Base-by-base conservation (phyloP, 257 asterid species). In the Ilex aquifolium region DNA sequence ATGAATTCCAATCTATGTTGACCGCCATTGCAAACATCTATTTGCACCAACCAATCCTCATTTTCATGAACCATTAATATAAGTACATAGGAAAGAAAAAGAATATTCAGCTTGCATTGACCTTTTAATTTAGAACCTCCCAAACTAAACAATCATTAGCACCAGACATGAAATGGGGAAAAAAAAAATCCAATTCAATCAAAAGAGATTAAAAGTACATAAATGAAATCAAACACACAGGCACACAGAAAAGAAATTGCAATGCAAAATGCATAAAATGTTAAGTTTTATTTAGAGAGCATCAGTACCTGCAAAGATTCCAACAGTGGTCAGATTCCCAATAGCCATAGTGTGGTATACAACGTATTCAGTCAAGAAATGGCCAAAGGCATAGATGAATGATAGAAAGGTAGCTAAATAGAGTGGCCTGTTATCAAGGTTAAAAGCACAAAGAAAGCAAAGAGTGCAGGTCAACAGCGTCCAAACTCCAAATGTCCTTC, bases 401-500 rank as follows among this genome's bases (percentile, higher is more conserved):
- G 98, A 91, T 44, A 88, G 74, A 61, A 91, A 79, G 31, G 98
- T 91, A 12, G 88, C 95, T 70, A 83, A 62, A 74, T 91, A 91
- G 50, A 91, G 68, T 57, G 95, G 95, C 83, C 76, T 85, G 84
- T 88, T 90, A 10, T 91, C 91, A 42, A 91, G 95, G 79, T 91
- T 83, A 72, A 82, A 79, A 13, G 98, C 98, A 56, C 95, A 86
- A 21, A 91, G 95, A 72, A 69, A 77, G 82, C 95, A 88, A 61
- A 88, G 95, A 2, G 96, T 91, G 81, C 96, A 86, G n/a, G 96
- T 88, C 80, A 91, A 76, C 61, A 91, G 74, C 46, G 95, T 91
- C 98, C 98, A 91, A 74, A 88, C 83, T 67, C 96, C 95, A 76
- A 91, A 91, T 62, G 98, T 91, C 65, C 98, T 85, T 56, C 98